Conservation (phyloP, 805 yeast species). For the Komagataella pseudopastoris region DNA sequence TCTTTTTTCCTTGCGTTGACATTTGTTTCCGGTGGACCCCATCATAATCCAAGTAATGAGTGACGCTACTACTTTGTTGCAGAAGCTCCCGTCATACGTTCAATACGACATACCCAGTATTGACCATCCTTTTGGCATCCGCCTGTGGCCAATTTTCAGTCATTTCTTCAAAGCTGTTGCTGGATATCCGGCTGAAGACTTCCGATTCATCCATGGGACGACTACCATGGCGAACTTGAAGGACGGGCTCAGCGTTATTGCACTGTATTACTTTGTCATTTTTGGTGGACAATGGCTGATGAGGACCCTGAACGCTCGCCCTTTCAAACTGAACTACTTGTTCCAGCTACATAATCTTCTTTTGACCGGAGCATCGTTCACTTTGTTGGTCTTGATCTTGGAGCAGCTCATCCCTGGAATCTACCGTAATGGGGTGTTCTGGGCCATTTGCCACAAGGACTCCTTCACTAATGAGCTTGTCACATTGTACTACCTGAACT, state of each 20-base stretch:
- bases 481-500: constrained; percentile 79
- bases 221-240: constrained; percentile 56
- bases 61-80: neutral
- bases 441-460: constrained; percentile 63
- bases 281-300: constrained; percentile 74
- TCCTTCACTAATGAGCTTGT: constrained; percentile 82
- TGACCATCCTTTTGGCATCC: constrained; percentile 40
- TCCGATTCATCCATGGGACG: constrained; percentile 50
- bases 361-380: constrained; percentile 56
- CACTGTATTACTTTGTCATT: constrained; percentile 63
- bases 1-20: neutral
- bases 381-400: constrained; percentile 51
- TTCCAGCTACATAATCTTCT: constrained; percentile 80
- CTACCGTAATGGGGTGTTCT: constrained; percentile 61
- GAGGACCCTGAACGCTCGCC: constrained; percentile 34
- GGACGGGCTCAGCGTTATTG: constrained; percentile 37
- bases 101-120: constrained; percentile 6
- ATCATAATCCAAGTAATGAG: neutral
- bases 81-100: constrained; percentile 1
- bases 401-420: constrained; percentile 84
- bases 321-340: constrained; percentile 59
- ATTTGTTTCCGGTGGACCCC: neutral
- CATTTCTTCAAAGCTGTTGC: constrained; percentile 25
- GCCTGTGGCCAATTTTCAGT: constrained; percentile 59
- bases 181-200: constrained; percentile 52